These are phyloP conservation scores for Colletotrichum musicola DNA, from an alignment of 2,329 filamentous ascomycete species.

Conservation along the genomic window DNA sequence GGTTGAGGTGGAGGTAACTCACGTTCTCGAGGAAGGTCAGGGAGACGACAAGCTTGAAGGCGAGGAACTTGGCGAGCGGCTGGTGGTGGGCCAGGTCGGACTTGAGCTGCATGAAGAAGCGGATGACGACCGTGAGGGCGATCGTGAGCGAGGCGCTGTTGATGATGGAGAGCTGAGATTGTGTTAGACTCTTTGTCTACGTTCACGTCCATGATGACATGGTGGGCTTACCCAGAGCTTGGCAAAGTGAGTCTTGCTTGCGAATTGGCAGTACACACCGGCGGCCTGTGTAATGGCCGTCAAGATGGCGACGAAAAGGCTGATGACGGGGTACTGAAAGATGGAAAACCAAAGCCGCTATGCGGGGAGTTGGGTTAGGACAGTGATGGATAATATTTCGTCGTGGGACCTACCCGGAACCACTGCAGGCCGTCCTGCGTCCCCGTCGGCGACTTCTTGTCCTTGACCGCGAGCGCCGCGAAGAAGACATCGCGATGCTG, in stretches of 20 bases:
- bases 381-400: not conserved
- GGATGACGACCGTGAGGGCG: conserved; percentile 44
- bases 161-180: conserved; percentile 43
- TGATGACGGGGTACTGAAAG: conserved; percentile 55
- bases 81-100: conserved; percentile 41
- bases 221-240: conserved; percentile 44
- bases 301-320: conserved; percentile 56
- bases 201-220: not conserved
- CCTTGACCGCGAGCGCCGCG: conserved; percentile 47
- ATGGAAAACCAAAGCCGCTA: conserved; percentile 50
- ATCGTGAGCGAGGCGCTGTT: conserved; percentile 42
- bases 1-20: too few species aligned
- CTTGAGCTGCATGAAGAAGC: conserved; percentile 37
- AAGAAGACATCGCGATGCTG: conserved; percentile 52
- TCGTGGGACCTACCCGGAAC: conserved; percentile 44
- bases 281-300: conserved; percentile 47
- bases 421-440: conserved; percentile 48
- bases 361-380: not conserved
- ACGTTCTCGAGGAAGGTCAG: conserved; percentile 40
- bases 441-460: conserved; percentile 43
- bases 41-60: conserved; percentile 45
- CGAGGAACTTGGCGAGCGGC: conserved; percentile 44
- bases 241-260: conserved; percentile 45
- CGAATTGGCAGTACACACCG: conserved; percentile 48
- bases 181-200: not conserved